Percentiles rank a stretch among this genome's conserved stretches.
These are phyloP conservation scores for Pseudoperonospora humuli DNA, from an alignment of 352 stramenopile genomes.

Conservation along the genomic window DNA sequence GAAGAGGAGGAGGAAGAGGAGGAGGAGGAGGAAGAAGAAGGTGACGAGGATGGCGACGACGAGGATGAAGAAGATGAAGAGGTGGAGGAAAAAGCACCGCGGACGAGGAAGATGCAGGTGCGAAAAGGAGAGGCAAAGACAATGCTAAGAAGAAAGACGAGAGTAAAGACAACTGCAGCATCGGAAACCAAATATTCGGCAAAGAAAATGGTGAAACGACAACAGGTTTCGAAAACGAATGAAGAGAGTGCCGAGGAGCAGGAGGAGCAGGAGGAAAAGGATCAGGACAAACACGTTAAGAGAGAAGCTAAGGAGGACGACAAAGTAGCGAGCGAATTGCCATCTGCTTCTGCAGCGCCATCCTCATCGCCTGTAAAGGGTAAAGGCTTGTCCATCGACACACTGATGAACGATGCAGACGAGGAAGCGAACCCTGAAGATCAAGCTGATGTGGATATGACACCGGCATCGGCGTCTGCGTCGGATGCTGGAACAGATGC, in stretches of 20 bases:
- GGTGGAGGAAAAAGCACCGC: conserved; percentile 6
- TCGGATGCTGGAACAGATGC: conserved; percentile 18
- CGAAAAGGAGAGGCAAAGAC: conserved; percentile 13
- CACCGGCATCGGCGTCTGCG: conserved; percentile 13
- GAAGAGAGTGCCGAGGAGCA: conserved; percentile 26
- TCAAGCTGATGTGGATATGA: conserved; percentile 20
- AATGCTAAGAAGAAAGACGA: conserved; percentile 21
- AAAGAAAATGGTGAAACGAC: conserved; percentile 20
- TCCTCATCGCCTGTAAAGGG: conserved; percentile 33
- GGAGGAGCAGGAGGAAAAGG: conserved; percentile 4
- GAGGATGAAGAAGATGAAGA: conserved; percentile 16
- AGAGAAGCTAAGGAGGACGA: conserved; percentile 18
- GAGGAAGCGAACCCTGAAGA: conserved; percentile 21
- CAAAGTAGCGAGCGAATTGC: conserved; percentile 15
- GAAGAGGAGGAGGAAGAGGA: conserved; percentile 21
- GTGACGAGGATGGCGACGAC: conserved; percentile 9
- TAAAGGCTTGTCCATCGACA: conserved; percentile 53
- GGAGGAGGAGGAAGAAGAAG: conserved; percentile 15
- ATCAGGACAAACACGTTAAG: conserved; percentile 8
- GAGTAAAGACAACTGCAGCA: conserved; percentile 9
- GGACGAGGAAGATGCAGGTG: conserved; percentile 9
- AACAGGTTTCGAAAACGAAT: conserved; percentile 9
- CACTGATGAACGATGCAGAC: conserved; percentile 41
- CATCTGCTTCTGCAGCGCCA: conserved; percentile 21
- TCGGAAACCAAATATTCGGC: neutral